phyloP scores from a whole-genome alignment of 83 land plant species.

The Picea abies region DNA sequence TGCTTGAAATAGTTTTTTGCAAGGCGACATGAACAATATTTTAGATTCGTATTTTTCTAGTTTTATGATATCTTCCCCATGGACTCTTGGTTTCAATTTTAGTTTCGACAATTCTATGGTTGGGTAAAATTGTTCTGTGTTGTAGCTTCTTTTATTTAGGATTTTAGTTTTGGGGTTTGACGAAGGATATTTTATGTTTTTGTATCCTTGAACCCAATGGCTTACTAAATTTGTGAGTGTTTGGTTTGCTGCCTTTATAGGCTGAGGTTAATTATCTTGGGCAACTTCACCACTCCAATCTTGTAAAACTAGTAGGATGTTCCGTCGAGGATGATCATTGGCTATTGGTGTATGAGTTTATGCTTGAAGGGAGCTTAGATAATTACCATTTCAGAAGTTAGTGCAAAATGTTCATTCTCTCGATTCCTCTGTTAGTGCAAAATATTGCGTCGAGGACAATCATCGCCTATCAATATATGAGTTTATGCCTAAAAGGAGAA shows the following conservation, averaged over 20 bases:
- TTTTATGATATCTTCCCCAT: no score
- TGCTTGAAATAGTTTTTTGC: no score
- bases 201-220: no score
- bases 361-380: slow-evolving; percentile 67
- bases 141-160: no score
- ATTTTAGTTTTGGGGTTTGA: no score
- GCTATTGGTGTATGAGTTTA: slow-evolving; percentile 63
- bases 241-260: slow-evolving; percentile 15
- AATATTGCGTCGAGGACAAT: slow-evolving; percentile 64
- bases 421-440: no score
- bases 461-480: slow-evolving; percentile 59
- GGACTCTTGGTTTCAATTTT: no score
- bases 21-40: no score
- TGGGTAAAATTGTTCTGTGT: no score
- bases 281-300: slow-evolving; percentile 57
- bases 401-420: slow-evolving; percentile 13
- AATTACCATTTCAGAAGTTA: slow-evolving; percentile 66
- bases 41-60: no score
- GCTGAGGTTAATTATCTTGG: slow-evolving; percentile 61
- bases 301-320: slow-evolving; percentile 59
- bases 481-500: slow-evolving; percentile 63
- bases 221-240: not conserved
- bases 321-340: slow-evolving; percentile 69
- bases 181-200: not conserved
- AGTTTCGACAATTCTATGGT: no score